phyloP scores from a whole-genome alignment of 148 eudicot genomes.

The Heliamphora exappendiculata region DNA sequence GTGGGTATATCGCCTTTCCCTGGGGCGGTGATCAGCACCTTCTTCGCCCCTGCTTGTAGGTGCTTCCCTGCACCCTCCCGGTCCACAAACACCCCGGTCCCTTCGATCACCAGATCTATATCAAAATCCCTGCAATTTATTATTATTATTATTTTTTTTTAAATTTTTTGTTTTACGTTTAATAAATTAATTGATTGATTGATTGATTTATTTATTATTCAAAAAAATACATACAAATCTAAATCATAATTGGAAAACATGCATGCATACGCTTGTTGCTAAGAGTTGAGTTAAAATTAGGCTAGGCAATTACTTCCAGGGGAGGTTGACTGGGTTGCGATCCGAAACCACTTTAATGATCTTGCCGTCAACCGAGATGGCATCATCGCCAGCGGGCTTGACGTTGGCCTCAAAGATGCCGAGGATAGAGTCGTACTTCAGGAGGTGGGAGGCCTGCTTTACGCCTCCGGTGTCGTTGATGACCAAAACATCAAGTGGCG shows the following conservation, averaged over 20 bases:
- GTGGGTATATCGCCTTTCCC: conserved; percentile 98
- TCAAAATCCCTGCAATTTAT: conserved; percentile 66
- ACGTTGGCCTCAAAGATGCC: conserved; percentile 95
- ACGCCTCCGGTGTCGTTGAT: conserved; percentile 98
- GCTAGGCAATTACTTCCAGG: conserved; percentile 55
- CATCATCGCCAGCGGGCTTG: conserved; percentile 65
- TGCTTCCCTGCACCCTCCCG: conserved; percentile 97
- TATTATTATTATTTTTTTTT: too few species aligned
- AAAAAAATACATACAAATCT: not conserved
- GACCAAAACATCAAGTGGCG: conserved; percentile 76
- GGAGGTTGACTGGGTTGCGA: conserved; percentile 85
- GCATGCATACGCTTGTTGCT: not conserved
- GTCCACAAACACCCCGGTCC: conserved; percentile 98
- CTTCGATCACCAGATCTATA: conserved; percentile 89
- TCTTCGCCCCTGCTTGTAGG: conserved; percentile 84
- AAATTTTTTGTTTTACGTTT: too few species aligned
- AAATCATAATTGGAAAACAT: not conserved
- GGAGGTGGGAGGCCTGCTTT: conserved; percentile 96
- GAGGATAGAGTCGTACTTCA: conserved; percentile 95
- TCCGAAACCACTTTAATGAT: conserved; percentile 75
- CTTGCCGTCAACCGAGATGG: conserved; percentile 93
- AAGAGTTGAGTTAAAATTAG: not conserved
- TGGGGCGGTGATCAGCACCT: conserved; percentile 92
- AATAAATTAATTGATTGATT: too few species aligned
- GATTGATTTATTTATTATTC: too few species aligned